Evolutionary conservation across 495 filamentous ascomycete genomes (phyloP).

Genomic region (Neurospora sp.): DNA sequence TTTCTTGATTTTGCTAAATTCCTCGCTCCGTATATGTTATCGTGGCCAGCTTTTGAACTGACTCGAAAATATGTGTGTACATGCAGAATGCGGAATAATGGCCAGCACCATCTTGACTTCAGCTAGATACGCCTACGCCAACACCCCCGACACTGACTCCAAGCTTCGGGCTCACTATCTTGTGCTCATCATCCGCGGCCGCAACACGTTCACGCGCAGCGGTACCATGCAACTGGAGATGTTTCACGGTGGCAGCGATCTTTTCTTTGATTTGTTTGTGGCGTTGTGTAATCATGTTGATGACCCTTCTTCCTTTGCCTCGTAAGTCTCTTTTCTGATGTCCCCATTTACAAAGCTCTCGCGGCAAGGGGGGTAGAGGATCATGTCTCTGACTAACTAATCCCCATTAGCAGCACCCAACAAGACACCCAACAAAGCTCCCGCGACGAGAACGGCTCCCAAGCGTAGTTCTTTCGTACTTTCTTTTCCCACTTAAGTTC

Average conservation of each 20-base stretch:
- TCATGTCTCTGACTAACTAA: not conserved
- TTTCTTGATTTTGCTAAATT: not conserved
- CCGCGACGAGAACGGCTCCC: not conserved
- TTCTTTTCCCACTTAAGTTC: not conserved
- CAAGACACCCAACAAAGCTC: not conserved
- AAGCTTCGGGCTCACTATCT: constrained; percentile 86
- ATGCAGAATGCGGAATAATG: constrained; percentile 60
- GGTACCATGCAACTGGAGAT: constrained; percentile 97
- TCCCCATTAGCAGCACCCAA: not conserved
- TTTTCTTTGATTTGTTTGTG: constrained; percentile 92
- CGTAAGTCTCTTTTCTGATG: constrained; percentile 23
- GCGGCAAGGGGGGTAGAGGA: not conserved
- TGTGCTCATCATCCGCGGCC: constrained; percentile 76
- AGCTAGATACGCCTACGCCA: constrained; percentile 76
- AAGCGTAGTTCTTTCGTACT: not conserved
- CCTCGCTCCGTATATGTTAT: not conserved
- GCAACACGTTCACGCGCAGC: constrained; percentile 80
- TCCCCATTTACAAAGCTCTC: too few species aligned
- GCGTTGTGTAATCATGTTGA: constrained; percentile 86
- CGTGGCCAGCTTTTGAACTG: not conserved
- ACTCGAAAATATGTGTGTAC: not conserved
- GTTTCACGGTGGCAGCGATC: constrained; percentile 64
- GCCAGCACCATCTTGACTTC: constrained; percentile 74
- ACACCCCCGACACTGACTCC: constrained; percentile 82
- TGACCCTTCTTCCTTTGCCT: constrained; percentile 41